phyloP scores from a whole-genome alignment of 2,329 filamentous ascomycete species.

The Camillea tinctor region DNA sequence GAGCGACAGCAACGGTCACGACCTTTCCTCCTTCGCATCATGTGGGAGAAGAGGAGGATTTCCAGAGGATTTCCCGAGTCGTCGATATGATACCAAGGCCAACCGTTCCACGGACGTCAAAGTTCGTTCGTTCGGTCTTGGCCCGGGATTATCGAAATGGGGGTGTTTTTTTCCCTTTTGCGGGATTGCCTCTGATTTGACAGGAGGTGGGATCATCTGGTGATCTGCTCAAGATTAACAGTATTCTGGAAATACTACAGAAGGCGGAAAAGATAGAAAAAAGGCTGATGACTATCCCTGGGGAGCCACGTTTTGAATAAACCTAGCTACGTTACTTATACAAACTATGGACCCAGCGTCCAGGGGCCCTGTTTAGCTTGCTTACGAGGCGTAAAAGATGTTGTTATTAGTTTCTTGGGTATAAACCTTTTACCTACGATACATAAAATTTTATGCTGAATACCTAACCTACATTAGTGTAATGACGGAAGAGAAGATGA shows the following conservation, averaged over 20 bases:
- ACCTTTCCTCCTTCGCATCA: neutral
- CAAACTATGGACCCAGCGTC: neutral
- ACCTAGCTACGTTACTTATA: neutral
- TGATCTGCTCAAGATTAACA: slow-evolving; percentile 17
- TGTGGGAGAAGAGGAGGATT: neutral
- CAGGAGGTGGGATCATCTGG: slow-evolving; percentile 15
- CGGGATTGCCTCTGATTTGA: slow-evolving; percentile 9
- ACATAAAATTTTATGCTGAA: neutral
- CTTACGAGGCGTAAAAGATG: neutral
- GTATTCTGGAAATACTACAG: slow-evolving; percentile 14
- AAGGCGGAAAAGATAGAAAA: slow-evolving; percentile 11
- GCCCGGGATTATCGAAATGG: slow-evolving; percentile 1
- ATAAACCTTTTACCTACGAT: neutral
- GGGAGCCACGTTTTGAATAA: neutral
- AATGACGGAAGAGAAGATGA: neutral
- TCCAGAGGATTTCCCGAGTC: neutral
- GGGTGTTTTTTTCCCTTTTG: too few relatives aligned
- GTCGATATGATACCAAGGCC: neutral
- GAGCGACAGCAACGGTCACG: neutral
- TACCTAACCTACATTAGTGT: too few relatives aligned
- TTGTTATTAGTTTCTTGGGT: too few relatives aligned
- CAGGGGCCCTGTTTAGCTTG: neutral
- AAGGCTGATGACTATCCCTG: neutral
- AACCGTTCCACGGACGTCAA: neutral
- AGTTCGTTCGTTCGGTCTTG: neutral